Base-by-base conservation (phyloP, 2,329 filamentous ascomycete genomes). In the Aspergillus jensenii region DNA sequence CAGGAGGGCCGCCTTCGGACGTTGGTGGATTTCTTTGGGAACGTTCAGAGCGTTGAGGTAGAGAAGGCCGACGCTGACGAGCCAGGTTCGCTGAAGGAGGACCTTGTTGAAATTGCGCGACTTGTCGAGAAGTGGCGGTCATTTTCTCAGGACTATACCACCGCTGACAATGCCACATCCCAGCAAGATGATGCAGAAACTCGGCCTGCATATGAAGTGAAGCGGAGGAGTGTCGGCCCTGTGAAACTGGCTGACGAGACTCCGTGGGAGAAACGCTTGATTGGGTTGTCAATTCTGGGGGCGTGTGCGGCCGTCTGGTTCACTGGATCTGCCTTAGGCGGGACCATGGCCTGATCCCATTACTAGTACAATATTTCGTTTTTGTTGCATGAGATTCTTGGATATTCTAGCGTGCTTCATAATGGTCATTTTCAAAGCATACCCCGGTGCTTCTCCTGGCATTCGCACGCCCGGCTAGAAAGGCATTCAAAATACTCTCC, bases 21-120 rank as follows among this genome's bases (percentile, higher is more conserved):
- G 31, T 87, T 99, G 41, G 96, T 96, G 68, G 95, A 99, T 73
- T 99, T 99, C 77, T 98, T 99, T 63, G 95, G 95, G 23, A 99
- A 98, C 72, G 92, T 98, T 14, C 95, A 99, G 74, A 96, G 93
- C 66, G 93, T 99, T 3, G 95, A 98, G 76, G 86, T 98, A 3
- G 90, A 95, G 64, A 82, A 82, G 25, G 79, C 80, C 45, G 81
- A 83, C 52, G 63, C 69, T 39, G 82, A 86, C 46, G 86, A 87
- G 50, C 70, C 67, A 15, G 73, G 69, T 55, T 76, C 69, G 21
- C 79, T 84, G 74, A 78, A 79, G 60, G 88, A 93, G 65, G 92
- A 97, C 67, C 76, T 97, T 60, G 77, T 90, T 35, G 85, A 87
- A n/a, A 82, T 97, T 48, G 90, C 81, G 44, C 77, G 75, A 52